phyloP scores from a whole-genome alignment of 2,329 filamentous ascomycete genomes.

The Trichophyton verrucosum region DNA sequence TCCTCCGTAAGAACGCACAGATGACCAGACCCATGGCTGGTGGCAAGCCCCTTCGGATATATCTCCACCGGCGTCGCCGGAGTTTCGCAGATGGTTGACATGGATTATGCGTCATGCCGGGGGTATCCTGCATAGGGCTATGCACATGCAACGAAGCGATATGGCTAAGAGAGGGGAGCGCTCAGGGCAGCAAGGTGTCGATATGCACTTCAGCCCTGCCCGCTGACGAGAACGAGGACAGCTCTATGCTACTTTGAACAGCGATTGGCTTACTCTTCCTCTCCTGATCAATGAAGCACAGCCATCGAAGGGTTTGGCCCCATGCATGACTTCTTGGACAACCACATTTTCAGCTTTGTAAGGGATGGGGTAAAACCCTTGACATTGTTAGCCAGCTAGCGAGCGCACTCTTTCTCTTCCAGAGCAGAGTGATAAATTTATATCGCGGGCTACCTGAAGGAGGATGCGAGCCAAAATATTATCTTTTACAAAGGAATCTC shows the following conservation, averaged over 20 bases:
- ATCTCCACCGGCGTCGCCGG: background rate
- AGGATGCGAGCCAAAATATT: background rate
- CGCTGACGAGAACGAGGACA: background rate
- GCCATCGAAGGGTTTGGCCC: background rate
- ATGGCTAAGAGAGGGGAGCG: background rate
- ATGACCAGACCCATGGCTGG: background rate
- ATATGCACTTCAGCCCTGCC: background rate
- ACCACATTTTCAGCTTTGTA: background rate
- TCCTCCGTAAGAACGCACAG: background rate
- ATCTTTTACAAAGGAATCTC: background rate
- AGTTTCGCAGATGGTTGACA: background rate
- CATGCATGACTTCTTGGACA: background rate
- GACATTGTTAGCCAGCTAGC: background rate
- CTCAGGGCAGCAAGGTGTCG: background rate
- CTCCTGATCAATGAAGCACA: background rate
- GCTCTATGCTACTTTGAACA: background rate
- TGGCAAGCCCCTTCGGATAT: background rate
- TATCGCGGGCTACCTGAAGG: too few species aligned
- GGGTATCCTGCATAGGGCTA: background rate
- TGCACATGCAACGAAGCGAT: background rate
- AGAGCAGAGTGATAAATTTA: too few species aligned
- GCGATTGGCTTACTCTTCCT: background rate
- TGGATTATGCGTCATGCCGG: background rate
- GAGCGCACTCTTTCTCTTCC: background rate
- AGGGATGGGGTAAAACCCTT: background rate